Conservation (phyloP, 1,284 basidiomycete species). For the Apiotrichum porosum region DNA sequence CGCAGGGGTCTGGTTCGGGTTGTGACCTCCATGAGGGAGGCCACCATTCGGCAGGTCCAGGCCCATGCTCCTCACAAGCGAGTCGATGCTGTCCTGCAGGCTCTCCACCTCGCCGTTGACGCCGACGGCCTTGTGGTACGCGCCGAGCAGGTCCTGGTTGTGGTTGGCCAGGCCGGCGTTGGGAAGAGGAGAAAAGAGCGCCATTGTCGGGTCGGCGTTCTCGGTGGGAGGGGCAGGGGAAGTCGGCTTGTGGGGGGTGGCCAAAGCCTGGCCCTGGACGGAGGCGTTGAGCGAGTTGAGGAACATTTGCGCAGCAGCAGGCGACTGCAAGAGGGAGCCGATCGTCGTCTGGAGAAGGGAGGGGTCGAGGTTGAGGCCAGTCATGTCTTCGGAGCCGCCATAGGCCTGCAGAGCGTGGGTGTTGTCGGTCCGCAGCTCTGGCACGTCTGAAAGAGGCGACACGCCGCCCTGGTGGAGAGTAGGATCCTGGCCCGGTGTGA, state of each 20-base stretch:
- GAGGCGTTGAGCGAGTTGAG: conserved; percentile 54
- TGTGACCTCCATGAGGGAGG: conserved; percentile 12
- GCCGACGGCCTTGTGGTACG: conserved; percentile 60
- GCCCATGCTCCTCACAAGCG: conserved; percentile 66
- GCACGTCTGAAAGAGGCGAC: conserved; percentile 24
- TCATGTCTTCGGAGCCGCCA: neutral
- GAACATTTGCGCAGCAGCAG: conserved; percentile 65
- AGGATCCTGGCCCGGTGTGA: conserved; percentile 19
- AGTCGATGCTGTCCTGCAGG: conserved; percentile 66
- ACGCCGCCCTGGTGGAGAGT: conserved; percentile 26
- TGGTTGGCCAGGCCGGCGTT: conserved; percentile 30
- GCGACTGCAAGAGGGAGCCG: conserved; percentile 59
- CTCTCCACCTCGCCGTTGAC: conserved; percentile 69
- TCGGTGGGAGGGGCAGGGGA: conserved; percentile 3
- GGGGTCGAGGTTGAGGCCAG: conserved; percentile 43
- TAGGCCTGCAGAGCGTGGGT: conserved; percentile 18
- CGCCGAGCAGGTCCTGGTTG: conserved; percentile 52
- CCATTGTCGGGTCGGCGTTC: conserved; percentile 34
- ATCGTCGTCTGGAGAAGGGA: conserved; percentile 59
- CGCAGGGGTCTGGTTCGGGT: neutral
- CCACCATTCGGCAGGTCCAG: conserved; percentile 48
- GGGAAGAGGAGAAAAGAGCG: conserved; percentile 39
- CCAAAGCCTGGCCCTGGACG: conserved; percentile 36
- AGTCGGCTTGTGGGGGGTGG: conserved; percentile 11
- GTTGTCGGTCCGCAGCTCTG: conserved; percentile 8